Evolutionary conservation across 1,284 basidiomycete species (phyloP).

Genomic region (Rhodotorula sp.): DNA sequence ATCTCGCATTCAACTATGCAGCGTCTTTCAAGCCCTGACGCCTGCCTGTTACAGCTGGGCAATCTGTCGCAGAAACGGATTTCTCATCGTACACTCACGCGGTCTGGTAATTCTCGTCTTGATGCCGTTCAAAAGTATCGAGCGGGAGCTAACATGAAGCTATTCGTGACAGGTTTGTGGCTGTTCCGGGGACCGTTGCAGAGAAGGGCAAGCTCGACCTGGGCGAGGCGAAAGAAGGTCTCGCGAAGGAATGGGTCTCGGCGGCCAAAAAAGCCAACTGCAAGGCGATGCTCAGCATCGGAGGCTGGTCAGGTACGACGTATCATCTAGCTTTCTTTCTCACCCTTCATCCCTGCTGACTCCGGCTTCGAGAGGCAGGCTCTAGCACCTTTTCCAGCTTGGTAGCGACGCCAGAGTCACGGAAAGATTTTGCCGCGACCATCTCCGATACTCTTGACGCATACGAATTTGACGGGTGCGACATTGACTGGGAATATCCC

Average conservation of each 20-base stretch:
- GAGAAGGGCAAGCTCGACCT: constrained; percentile 4
- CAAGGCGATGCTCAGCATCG: constrained; percentile 6
- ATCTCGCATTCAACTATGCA: background rate
- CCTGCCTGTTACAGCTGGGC: background rate
- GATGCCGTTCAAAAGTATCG: too few species aligned
- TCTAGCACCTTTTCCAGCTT: background rate
- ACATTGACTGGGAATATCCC: constrained; percentile 34
- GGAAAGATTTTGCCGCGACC: background rate
- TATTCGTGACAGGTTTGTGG: constrained; percentile 10
- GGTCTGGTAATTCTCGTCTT: background rate
- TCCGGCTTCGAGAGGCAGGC: background rate
- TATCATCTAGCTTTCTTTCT: background rate
- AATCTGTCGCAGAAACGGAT: constrained; percentile 1
- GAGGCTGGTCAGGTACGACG: constrained; percentile 13
- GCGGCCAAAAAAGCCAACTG: constrained; percentile 7
- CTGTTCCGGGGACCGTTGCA: constrained; percentile 4
- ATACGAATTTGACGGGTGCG: too few species aligned
- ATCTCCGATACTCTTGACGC: background rate
- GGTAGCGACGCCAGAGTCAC: background rate
- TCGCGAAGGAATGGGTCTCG: constrained; percentile 6
- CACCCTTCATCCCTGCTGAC: background rate
- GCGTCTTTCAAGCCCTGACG: background rate
- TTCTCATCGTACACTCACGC: constrained; percentile 1
- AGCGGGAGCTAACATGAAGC: too few species aligned
- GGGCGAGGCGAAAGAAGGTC: constrained; percentile 5